Evolutionary conservation across 2,329 filamentous ascomycete species (phyloP), one percentile per base, ranked within the genome.

Genomic region (Ophiostoma australiae): DNA sequence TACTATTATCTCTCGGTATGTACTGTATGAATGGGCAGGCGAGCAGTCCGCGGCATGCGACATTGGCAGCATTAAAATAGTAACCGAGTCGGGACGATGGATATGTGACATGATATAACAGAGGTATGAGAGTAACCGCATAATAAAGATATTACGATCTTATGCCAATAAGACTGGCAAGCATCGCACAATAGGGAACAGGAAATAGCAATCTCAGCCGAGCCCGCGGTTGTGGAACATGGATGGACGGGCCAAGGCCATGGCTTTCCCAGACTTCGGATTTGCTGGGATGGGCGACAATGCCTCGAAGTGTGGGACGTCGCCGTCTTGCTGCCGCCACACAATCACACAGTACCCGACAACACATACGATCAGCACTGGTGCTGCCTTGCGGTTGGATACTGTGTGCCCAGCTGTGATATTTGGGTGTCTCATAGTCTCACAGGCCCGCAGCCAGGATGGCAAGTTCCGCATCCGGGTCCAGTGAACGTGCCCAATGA

Each of bases 191-290:
- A 48, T n/a, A 20, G 37, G 27, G 27, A 20, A 48, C 2, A n/a
- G 33, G 17, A 15, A 39, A 23, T 39, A 31, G 67, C 23, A 27
- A 68, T 15, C n/a, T 33, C 15, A 33, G 61, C 33, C 61, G 61
- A 65, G 20, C 10, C 37, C 65, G 35, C 35, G 35, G 65, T 37
- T n/a, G 37, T 67, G 37, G 65, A 67, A 67, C 37, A 41, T 7
- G 20, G 37, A n/a, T n/a, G 27, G 11, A 27, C 35, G 10, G 5
- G 35, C 35, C 20, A 67, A n/a, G 17, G n/a, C 17, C 61, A n/a
- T 65, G 61, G 61, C 61, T 65, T 65, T 33, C 31, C 61, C 33
- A 63, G 52, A 33, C 58, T 63, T 63, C 4, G 8, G 7, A 61
- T 61, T 61, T 15, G 55, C 23, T 61, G 20, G 48, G 48, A 20